Percentiles rank a stretch among this genome's conserved stretches.
Evolutionary conservation across 495 filamentous ascomycete species (phyloP).

Genomic region (Hypoxylon lienhwacheense): DNA sequence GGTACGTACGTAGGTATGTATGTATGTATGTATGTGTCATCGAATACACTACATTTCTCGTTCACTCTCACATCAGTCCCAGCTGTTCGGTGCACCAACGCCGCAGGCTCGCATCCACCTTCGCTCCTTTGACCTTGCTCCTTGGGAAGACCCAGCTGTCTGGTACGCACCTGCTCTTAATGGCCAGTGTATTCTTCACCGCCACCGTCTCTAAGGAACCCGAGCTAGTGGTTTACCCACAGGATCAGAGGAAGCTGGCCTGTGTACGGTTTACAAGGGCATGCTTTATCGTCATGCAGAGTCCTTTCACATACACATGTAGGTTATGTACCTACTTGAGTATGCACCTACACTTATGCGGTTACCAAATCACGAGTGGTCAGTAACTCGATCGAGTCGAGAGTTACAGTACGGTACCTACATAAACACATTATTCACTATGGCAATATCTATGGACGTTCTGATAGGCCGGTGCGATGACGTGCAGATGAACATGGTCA

Average conservation of each 20-base stretch:
- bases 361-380: not conserved
- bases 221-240: slow-evolving; percentile 9
- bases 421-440: slow-evolving; percentile 19
- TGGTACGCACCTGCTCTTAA: slow-evolving; percentile 24
- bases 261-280: slow-evolving; percentile 12
- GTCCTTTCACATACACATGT: slow-evolving; percentile 8
- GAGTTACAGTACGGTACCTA: slow-evolving; percentile 15
- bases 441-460: slow-evolving; percentile 23
- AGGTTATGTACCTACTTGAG: not conserved
- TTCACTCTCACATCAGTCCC: slow-evolving; percentile 34
- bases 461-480: slow-evolving; percentile 29
- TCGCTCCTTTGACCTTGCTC: slow-evolving; percentile 16
- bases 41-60: slow-evolving; percentile 7
- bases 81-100: slow-evolving; percentile 34
- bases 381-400: slow-evolving; percentile 10
- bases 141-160: slow-evolving; percentile 27
- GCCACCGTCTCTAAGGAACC: slow-evolving; percentile 16
- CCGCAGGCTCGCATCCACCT: slow-evolving; percentile 34
- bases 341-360: slow-evolving; percentile 6
- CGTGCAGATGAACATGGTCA: slow-evolving; percentile 31
- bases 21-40: slow-evolving; percentile 29
- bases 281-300: slow-evolving; percentile 16
- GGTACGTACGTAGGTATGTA: too few relatives aligned
- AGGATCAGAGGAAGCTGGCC: too few relatives aligned
- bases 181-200: slow-evolving; percentile 24